Evolutionary conservation across 2,329 filamentous ascomycete genomes (phyloP).

Genomic region (Pseudocercospora fuligena): DNA sequence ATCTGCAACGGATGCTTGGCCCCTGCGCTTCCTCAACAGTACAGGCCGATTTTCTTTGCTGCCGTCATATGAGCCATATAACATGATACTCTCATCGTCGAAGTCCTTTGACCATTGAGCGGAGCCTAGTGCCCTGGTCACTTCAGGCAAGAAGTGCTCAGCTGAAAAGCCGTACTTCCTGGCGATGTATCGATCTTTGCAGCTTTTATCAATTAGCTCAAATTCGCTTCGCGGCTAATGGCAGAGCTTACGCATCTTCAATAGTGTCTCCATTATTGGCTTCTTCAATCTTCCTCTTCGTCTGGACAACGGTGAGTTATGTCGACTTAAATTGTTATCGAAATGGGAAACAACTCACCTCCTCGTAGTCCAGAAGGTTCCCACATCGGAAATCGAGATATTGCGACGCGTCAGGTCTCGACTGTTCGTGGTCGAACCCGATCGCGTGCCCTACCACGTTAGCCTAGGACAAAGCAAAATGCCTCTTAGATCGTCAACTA

Average conservation of each 20-base stretch:
- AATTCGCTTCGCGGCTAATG: background rate
- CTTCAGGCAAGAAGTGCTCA: background rate
- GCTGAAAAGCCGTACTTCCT: background rate
- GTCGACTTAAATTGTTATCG: background rate
- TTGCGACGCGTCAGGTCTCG: background rate
- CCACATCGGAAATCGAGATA: background rate
- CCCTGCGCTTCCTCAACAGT: background rate
- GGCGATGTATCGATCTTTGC: background rate
- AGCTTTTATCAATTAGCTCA: background rate
- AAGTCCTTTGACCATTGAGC: conserved; percentile 5
- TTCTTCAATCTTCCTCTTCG: background rate
- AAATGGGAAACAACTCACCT: background rate
- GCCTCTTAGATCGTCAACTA: background rate
- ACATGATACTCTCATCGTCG: background rate
- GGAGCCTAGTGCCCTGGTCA: background rate
- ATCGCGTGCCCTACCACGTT: background rate
- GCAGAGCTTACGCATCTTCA: background rate
- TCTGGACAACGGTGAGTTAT: background rate
- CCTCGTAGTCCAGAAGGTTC: background rate
- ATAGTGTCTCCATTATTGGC: background rate
- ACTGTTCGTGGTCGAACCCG: background rate
- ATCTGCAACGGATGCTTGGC: background rate
- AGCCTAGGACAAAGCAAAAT: background rate
- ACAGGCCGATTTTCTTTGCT: background rate
- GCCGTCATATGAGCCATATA: background rate